Conservation (phyloP, 108 stramenopile species). For the Parmales sp. region DNA sequence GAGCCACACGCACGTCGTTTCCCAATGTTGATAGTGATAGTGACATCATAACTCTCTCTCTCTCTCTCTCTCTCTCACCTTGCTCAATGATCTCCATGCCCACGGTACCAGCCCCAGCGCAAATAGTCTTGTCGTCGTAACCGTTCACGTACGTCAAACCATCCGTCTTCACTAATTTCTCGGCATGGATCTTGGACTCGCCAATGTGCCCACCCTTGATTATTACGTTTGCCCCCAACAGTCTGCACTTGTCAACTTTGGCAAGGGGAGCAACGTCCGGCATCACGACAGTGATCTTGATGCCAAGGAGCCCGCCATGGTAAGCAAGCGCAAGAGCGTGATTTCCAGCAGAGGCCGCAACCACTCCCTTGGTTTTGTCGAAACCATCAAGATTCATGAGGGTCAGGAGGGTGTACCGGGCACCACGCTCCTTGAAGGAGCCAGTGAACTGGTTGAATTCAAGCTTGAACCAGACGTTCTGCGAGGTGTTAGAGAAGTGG, state of each 20-base stretch:
- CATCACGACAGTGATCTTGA: conserved; percentile 95
- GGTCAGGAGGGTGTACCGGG: conserved; percentile 76
- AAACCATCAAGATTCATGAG: conserved; percentile 28
- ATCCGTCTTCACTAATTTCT: conserved; percentile 43
- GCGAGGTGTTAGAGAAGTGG: too few relatives aligned
- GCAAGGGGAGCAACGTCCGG: conserved; percentile 84
- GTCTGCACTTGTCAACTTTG: conserved; percentile 88
- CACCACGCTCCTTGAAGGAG: conserved; percentile 94
- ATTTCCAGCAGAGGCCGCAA: conserved; percentile 84
- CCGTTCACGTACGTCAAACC: conserved; percentile 80
- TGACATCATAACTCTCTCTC: not conserved
- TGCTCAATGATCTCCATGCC: conserved; percentile 92
- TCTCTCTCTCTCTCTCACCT: not conserved
- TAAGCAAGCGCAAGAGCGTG: conserved; percentile 86
- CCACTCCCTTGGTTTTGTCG: too few relatives aligned
- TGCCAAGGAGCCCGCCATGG: conserved; percentile 79
- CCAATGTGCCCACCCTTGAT: conserved; percentile 85
- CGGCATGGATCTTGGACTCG: conserved; percentile 75
- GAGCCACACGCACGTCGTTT: too few relatives aligned
- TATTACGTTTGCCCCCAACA: conserved; percentile 83
- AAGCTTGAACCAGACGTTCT: conserved; percentile 69
- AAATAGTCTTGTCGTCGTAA: conserved; percentile 91
- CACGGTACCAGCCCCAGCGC: conserved; percentile 95
- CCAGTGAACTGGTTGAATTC: conserved; percentile 85
- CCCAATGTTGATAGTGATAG: too few relatives aligned